Evolutionary conservation across 208 protist genomes (phyloP).

Genomic region (Crithidia fasciculata): DNA sequence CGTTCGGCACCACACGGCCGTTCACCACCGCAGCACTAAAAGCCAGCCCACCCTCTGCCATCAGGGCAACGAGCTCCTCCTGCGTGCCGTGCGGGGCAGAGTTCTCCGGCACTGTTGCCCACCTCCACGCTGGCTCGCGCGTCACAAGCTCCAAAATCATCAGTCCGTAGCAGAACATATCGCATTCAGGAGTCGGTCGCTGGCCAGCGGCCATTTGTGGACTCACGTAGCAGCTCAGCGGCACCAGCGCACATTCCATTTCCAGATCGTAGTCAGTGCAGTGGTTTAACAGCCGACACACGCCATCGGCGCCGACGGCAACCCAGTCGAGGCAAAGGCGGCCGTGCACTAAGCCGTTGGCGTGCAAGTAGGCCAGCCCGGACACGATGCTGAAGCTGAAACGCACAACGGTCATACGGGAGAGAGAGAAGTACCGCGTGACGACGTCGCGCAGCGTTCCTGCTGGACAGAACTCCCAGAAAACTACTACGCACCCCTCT

Average conservation of each 20-base stretch:
- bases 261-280: not conserved
- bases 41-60: not conserved
- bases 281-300: not conserved
- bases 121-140: conserved; percentile 22
- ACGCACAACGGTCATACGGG: not conserved
- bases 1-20: not conserved
- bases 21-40: not conserved
- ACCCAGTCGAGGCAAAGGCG: not conserved
- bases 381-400: not conserved
- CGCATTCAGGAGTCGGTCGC: conserved; percentile 35
- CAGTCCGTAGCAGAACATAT: conserved; percentile 64
- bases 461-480: too few species aligned
- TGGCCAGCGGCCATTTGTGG: conserved; percentile 25
- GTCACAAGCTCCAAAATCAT: conserved; percentile 53
- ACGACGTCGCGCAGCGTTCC: too few species aligned
- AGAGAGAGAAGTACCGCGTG: not conserved
- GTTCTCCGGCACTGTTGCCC: not conserved
- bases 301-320: not conserved
- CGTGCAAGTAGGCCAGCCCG: not conserved
- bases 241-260: not conserved
- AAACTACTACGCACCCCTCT: too few species aligned
- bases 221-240: not conserved
- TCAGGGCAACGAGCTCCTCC: not conserved
- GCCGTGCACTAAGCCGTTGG: not conserved
- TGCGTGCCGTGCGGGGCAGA: not conserved